These are phyloP conservation scores for Nymphaea thermarum DNA, from an alignment of 164 flowering plant species.

Conservation along the genomic window DNA sequence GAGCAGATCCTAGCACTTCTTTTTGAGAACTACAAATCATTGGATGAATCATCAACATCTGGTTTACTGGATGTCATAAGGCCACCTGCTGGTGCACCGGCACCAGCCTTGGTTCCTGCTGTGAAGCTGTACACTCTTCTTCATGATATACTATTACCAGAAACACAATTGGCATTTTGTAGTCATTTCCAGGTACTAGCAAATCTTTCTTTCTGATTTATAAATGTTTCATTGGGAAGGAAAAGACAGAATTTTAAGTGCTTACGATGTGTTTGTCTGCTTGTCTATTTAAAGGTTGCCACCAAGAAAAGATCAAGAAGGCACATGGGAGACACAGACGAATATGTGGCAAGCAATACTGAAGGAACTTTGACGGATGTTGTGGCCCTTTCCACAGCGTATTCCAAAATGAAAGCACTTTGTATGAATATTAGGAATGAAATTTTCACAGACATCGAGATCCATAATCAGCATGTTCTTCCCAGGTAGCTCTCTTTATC, in stretches of 20 bases:
- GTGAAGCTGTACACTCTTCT: slow-evolving; percentile 72
- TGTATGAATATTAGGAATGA: slow-evolving; percentile 74
- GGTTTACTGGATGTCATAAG: slow-evolving; percentile 65
- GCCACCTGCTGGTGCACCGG: slow-evolving; percentile 70
- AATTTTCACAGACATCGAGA: slow-evolving; percentile 73
- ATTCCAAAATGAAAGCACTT: slow-evolving; percentile 74
- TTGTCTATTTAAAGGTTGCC: slow-evolving; percentile 41
- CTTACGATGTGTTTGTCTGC: neutral
- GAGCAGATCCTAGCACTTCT: slow-evolving; percentile 66
- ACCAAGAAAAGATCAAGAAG: slow-evolving; percentile 81
- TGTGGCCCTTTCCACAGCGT: slow-evolving; percentile 56
- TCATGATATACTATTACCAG: slow-evolving; percentile 80
- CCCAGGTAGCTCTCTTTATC: slow-evolving; percentile 45
- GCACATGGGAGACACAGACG: slow-evolving; percentile 86
- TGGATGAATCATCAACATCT: slow-evolving; percentile 68
- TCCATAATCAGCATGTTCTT: slow-evolving; percentile 71
- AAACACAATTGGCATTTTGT: slow-evolving; percentile 60
- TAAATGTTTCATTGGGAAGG: neutral
- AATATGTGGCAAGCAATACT: slow-evolving; percentile 40
- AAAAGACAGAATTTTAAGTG: neutral
- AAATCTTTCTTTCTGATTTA: neutral
- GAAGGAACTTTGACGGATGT: slow-evolving; percentile 49
- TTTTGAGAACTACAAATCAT: slow-evolving; percentile 85
- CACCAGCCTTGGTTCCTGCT: slow-evolving; percentile 77
- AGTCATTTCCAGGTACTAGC: slow-evolving; percentile 69